phyloP scores from a whole-genome alignment of 305 asterid species.

The Fraxinus greggii region DNA sequence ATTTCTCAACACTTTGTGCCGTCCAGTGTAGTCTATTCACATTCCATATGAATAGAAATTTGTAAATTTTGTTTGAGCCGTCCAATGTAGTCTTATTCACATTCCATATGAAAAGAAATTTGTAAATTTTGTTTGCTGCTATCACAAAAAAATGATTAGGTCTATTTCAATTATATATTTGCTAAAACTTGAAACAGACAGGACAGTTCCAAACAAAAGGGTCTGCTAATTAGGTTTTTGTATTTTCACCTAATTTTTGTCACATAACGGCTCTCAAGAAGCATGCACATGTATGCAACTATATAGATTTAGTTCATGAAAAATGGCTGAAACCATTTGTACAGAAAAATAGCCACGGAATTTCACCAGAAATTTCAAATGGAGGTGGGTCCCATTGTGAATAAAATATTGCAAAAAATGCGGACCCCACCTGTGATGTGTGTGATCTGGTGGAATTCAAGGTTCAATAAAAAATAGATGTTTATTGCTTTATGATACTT shows the following conservation, averaged over 20 bases:
- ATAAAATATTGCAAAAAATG: too few species aligned
- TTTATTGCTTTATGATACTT: background rate
- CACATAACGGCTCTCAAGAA: background rate
- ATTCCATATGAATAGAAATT: too few species aligned
- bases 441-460: too few species aligned
- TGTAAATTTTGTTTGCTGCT: background rate
- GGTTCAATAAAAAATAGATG: too few species aligned
- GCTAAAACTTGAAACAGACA: constrained; percentile 7
- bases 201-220: constrained; percentile 14
- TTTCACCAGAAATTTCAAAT: too few species aligned
- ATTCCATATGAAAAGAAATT: background rate
- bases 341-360: too few species aligned
- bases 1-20: background rate
- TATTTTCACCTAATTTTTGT: constrained; percentile 4
- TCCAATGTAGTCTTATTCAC: background rate
- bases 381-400: too few species aligned
- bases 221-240: background rate
- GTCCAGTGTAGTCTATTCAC: background rate
- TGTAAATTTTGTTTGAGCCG: too few species aligned
- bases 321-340: too few species aligned
- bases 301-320: background rate
- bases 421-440: too few species aligned
- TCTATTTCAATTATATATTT: background rate
- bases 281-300: background rate
- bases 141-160: background rate